Conservation (phyloP, 148 eudicot genomes). For the Diospyros kaki region DNA sequence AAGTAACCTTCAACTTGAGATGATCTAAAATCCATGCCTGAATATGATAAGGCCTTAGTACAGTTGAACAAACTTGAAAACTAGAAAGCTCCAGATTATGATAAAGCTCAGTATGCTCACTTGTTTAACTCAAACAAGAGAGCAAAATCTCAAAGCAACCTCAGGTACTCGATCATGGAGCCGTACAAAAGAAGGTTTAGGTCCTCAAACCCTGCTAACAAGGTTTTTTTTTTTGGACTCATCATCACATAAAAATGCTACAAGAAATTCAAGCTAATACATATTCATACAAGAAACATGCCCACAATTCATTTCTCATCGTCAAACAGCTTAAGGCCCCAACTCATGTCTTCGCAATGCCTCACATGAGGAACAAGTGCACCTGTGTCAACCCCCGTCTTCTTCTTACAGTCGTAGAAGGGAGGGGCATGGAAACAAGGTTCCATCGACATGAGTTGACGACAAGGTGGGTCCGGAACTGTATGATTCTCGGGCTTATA, state of each 20-base stretch:
- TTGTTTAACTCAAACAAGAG: no score
- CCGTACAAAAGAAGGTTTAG: background rate
- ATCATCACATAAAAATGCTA: background rate
- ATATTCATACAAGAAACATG: background rate
- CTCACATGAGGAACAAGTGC: constrained; percentile 70
- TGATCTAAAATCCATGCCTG: no score
- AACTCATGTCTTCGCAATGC: constrained; percentile 94
- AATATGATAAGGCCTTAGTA: no score
- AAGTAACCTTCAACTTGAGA: no score
- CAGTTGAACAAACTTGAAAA: no score
- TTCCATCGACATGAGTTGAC: constrained; percentile 73
- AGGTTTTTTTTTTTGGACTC: background rate
- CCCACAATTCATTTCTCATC: constrained; percentile 8
- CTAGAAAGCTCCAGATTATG: no score
- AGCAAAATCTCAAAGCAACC: no score
- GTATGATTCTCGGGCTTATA: constrained; percentile 66
- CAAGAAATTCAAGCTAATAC: background rate
- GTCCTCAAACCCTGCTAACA: background rate
- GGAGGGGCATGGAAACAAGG: constrained; percentile 98
- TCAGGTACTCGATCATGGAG: no score
- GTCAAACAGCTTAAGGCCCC: constrained; percentile 90
- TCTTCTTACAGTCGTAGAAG: constrained; percentile 73
- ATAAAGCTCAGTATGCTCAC: no score
- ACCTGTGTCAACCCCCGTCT: constrained; percentile 58
- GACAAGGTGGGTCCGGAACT: constrained; percentile 78